Base-by-base conservation (phyloP, 805 yeast species). In the Starmerella asiatica region DNA sequence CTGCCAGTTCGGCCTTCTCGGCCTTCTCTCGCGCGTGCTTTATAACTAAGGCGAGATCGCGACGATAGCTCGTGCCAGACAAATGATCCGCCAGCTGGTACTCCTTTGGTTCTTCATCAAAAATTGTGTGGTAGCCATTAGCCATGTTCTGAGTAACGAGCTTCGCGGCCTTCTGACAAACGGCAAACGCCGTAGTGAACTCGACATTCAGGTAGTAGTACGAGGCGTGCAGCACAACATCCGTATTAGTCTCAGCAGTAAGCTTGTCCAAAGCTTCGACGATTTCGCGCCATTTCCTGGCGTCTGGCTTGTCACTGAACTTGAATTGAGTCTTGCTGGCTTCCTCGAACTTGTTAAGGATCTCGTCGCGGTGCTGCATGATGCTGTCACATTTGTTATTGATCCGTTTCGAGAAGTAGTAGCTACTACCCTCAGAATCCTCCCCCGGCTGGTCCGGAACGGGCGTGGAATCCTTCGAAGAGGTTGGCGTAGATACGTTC, bases 71-170 rank as follows among this genome's bases (percentile, higher is more conserved):
- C 6, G 30, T 28, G 30, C n/a, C 5, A 5, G 18, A 15, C 20
- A 16, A 11, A 21, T 30, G 32, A 30, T 30, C 32, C 9, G 32
- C 32, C 18, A 30, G 32, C 21, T 30, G 32, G 20, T 30, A 30
- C 20, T 15, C 7, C 7, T 18, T 5, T 21, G 11, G 21, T 11
- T 14, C 20, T 6, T 5, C 5, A 7, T 30, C 32, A 16, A 30
- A 14, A 8, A 30, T 7, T 11, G 26, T 23, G 26, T 11, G 26
- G 26, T 23, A 11, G 9, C 26, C 26, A 11, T 23, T 23, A 7
- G 11, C 26, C 26, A 23, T 23, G 9, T 11, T 11, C 26, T 11
- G 9, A 7, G 26, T 23, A 7, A 23, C 26, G 26, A 23, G 26
- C 26, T 30, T 30, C n/a, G 32, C 17, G 5, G 17, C 17, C 5